These are phyloP conservation scores for Phaeodactylum tricornutum DNA, from an alignment of 108 stramenopile species.

Conservation along the genomic window DNA sequence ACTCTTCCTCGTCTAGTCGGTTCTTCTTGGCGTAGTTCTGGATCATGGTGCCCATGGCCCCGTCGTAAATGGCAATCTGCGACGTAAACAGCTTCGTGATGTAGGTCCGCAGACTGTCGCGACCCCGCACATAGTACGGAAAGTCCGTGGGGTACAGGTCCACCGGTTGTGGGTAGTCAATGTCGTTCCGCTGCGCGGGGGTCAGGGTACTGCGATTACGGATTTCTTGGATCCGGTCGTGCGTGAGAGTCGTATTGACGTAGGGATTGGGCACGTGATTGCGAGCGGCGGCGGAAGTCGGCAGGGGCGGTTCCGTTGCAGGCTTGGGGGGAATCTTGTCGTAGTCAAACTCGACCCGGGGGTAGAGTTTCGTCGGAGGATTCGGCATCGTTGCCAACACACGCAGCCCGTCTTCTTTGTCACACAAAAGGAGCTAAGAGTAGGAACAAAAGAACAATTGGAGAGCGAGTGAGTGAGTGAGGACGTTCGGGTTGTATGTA, in stretches of 20 bases:
- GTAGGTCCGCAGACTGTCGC: constrained; percentile 73
- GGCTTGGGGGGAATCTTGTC: constrained; percentile 63
- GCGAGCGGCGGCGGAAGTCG: constrained; percentile 72
- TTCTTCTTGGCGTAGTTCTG: constrained; percentile 84
- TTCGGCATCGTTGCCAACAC: no score
- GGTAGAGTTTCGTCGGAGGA: constrained; percentile 6
- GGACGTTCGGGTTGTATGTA: no score
- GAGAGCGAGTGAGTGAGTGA: no score
- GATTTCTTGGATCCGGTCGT: constrained; percentile 65
- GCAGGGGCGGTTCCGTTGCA: constrained; percentile 81
- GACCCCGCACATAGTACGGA: constrained; percentile 81
- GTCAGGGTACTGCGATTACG: constrained; percentile 59
- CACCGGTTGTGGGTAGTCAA: constrained; percentile 51
- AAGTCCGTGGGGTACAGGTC: constrained; percentile 56
- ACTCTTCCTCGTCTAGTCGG: constrained; percentile 86
- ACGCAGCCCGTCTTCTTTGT: no score
- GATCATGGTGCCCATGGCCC: constrained; percentile 98
- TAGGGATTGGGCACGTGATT: constrained; percentile 83
- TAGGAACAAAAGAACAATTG: no score
- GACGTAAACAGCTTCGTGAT: constrained; percentile 65
- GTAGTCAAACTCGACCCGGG: constrained; percentile 62
- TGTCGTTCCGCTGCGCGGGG: constrained; percentile 27
- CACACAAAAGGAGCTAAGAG: no score
- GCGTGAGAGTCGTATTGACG: constrained; percentile 53
- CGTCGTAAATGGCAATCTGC: constrained; percentile 87